Evolutionary conservation across 2,329 filamentous ascomycete genomes (phyloP), one percentile per base, ranked within the genome.

Genomic region (Botrytis elliptica): DNA sequence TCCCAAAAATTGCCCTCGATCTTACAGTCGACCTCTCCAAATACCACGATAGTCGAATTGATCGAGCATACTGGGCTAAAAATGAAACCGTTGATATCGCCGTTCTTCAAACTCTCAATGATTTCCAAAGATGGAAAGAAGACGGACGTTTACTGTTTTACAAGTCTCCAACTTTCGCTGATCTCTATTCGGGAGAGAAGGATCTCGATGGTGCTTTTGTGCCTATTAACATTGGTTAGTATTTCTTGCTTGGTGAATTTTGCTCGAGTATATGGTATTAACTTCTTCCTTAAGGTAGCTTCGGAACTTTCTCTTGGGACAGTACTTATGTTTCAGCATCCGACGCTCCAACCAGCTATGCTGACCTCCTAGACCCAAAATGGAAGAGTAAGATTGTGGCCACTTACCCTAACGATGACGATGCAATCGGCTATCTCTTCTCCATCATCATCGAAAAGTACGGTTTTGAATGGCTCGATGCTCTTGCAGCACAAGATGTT

Each of bases 11-110:
- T 20, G 4, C 49, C 12, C 49, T 68, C 8, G 46, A 68, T 42
- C 10, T 33, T 6, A 88, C 86, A 0, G 84, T 88, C 59, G 86
- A 88, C 73, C 78, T 88, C 0, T 87, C 86, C 71, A 88, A 88
- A 77, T 88, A 88, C 75, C 86, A 86, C 75, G 85, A 88, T 72
- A 81, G 77, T n/a, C 80, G 80, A 10, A 76, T 88, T 14, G 86
- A 89, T 75, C 78, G 83, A 44, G 84, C 86, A 73, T 79, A 87
- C 1, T 83, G 82, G 8, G 73, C 76, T 1, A 79, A 81, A 14
- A 81, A 79, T 9, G 80, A 84, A 25, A 82, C 81, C 18, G 82
- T 85, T 33, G 87, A 89, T 77, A 83, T 83, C 75, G 80, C 84
- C 67, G 81, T 84, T 4, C 78, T 88, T 4, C 87, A 88, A 77